Evolutionary conservation across 1,139 yeast genomes (phyloP), one percentile per base, ranked within the genome.

Genomic region (Candida pseudocylindracea): DNA sequence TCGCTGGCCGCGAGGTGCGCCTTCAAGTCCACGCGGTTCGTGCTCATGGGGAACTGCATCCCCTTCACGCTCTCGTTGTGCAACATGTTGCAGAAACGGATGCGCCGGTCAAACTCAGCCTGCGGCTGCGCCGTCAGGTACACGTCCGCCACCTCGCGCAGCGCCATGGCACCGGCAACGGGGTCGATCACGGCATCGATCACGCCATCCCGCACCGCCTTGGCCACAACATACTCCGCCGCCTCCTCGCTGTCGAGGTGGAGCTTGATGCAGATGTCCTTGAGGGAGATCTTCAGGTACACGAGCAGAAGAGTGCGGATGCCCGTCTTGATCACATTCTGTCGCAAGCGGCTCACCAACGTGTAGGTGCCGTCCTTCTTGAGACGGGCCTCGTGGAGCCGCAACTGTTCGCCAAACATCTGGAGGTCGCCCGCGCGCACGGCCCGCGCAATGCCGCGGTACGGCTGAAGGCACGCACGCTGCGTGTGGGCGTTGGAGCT

Each of bases 321-420:
- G 45, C 98, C 99, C 1, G 99, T 85, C 56, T 88, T 91, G 53
- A 91, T 88, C 39, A 91, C 99, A 50, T 88, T 91, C 49, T 92
- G 94, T 51, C 96, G 78, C 45, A 91, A 65, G 48, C 98, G 70
- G 33, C 81, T 64, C 33, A 91, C 91, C 44, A 91, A 64, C 27
- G 83, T 79, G 49, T 72, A 80, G 43, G 74, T 80, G 36, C 79
- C 85, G 52, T 91, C 98, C 37, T 60, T 65, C 44, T 71, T 63
- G 44, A 85, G 70, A 30, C 54, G 59, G 2, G 54, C 54, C 41
- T 73, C 79, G 48, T 73, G 75, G 43, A 68, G 66, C 31, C 61
- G 55, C 42, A 85, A 60, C n/a, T 80, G 76, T 34, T 71, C 67
- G 32, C 78, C 72, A 51, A 91, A 91, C 39, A 76, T 62, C 39